A percentile compares a stretch with the other conserved stretches of the same genome.
Conservation (phyloP, 306 rosid genomes). For the Glycine tomentella region DNA sequence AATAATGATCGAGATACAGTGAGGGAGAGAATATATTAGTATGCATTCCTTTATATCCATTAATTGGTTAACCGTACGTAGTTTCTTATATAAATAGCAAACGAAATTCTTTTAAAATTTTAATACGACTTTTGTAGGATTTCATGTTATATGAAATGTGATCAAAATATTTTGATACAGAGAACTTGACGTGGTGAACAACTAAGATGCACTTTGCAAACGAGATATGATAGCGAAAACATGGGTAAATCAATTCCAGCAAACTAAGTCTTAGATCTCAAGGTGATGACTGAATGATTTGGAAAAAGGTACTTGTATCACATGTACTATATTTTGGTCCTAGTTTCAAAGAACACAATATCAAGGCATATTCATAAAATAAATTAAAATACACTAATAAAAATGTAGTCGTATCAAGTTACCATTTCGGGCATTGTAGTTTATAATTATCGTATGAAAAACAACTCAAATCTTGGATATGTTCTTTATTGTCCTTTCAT, state of each 20-base stretch:
- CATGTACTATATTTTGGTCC: constrained; percentile 16
- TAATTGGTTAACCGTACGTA: too few species aligned
- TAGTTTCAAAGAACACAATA: constrained; percentile 18
- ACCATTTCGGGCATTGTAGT: background rate
- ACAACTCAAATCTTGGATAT: constrained; percentile 35
- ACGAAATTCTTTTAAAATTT: background rate
- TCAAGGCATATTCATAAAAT: background rate
- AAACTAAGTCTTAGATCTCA: constrained; percentile 22
- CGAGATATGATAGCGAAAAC: constrained; percentile 28
- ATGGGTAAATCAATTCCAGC: constrained; percentile 24
- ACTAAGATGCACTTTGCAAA: constrained; percentile 44
- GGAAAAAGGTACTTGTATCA: background rate
- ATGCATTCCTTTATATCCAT: too few species aligned
- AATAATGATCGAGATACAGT: too few species aligned
- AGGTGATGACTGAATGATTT: background rate
- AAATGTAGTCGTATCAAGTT: background rate
- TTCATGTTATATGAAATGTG: constrained; percentile 27
- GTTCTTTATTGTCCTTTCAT: background rate
- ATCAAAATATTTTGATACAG: constrained; percentile 33
- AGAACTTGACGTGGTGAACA: constrained; percentile 44
- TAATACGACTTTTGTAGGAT: constrained; percentile 27
- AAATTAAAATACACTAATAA: background rate
- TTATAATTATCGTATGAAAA: background rate
- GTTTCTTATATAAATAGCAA: too few species aligned
- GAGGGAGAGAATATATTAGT: too few species aligned